Evolutionary conservation across 2,329 filamentous ascomycete genomes (phyloP), one percentile per base, ranked within the genome.

Genomic region (Atkinsonella texensis): DNA sequence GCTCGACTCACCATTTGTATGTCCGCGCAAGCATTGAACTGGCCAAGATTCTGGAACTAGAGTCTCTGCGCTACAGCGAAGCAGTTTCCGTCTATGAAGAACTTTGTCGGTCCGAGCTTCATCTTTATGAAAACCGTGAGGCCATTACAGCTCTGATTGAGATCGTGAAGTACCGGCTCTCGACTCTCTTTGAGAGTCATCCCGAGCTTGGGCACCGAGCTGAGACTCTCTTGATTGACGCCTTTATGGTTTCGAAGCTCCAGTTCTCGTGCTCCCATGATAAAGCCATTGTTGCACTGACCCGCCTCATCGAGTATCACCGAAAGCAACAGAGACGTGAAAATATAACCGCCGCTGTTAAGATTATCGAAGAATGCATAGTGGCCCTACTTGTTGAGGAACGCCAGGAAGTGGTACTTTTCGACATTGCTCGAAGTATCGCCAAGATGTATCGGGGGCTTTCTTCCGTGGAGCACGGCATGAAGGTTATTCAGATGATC

Each of bases 381-480:
- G n/a, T 54, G 4, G 46, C 49, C 38, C 44, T 54, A 3, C 32
- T 51, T 4, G 33, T 54, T 45, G 52, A 51, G 31, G 49, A 54
- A 40, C 52, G 52, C 46, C 49, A 49, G 3, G 46, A 51, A 42
- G 31, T 35, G 9, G 33, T 51, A 3, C 52, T 54, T 2, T 54
- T 54, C 40, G 49, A 35, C 44, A 32, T 54, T 10, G 49, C 52
- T 5, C 52, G 49, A 20, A 46, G 4, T 13, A 20, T 54, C 31
- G 46, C 49, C 28, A 54, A 54, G 48, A 45, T 54, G 46, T 54
- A 51, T 32, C 52, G 52, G 7, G 52, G 51, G 39, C 52, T 54
- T 4, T 51, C 49, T 23, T 51, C 52, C 4, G 52, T 54, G 9
- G 52, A 51, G 52, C 17, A 49, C 45, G 49, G 49, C n/a, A 51